Base-by-base conservation (phyloP, 371 early-diverging fungal species). In the Mucor sp. region DNA sequence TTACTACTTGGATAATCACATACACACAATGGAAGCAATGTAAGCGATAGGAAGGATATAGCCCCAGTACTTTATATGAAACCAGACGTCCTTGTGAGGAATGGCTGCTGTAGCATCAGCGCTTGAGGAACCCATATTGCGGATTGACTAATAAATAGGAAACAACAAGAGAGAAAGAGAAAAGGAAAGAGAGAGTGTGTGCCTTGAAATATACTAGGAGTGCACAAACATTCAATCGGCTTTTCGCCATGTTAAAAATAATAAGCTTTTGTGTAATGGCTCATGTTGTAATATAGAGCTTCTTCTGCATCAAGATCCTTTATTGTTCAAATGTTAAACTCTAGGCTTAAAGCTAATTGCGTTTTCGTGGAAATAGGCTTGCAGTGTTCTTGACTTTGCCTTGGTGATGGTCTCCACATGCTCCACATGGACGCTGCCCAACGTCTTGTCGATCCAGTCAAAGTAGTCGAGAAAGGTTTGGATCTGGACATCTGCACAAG, bases 261-360 rank as follows among this genome's bases (percentile, higher is more conserved):
- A 21, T 63, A 11, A 23, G 15, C 14, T 53, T 6, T 53, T 53
- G 53, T 53, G 53, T 53, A 53, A 27, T 27, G 8, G 19, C 19
- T 44, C 44, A 44, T 44, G 14, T 35, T 35, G 6, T n/a, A n/a
- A n/a, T n/a, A n/a, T n/a, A n/a, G n/a, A n/a, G n/a, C n/a, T n/a
- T n/a, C n/a, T n/a, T 28, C 33, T 58, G 21, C 21, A 32, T 33
- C 21, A 23, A 4, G 5, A 37, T n/a, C 39, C 33, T 33, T 58
- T 14, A 33, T 60, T 60, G 25, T 19, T n/a, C 30, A 30, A 4
- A 30, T 30, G 30, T 63, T 76, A 79, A 39, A 79, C 78, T 63
- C 74, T 69, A 11, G 82, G 82, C 53, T 79, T 82, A 55, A 82
- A 82, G 32, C 60, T 67, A 57, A 72, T 79, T 21, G 77, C 69